phyloP scores from a whole-genome alignment of 257 asterid species.

The Nicotiana tabacum region DNA sequence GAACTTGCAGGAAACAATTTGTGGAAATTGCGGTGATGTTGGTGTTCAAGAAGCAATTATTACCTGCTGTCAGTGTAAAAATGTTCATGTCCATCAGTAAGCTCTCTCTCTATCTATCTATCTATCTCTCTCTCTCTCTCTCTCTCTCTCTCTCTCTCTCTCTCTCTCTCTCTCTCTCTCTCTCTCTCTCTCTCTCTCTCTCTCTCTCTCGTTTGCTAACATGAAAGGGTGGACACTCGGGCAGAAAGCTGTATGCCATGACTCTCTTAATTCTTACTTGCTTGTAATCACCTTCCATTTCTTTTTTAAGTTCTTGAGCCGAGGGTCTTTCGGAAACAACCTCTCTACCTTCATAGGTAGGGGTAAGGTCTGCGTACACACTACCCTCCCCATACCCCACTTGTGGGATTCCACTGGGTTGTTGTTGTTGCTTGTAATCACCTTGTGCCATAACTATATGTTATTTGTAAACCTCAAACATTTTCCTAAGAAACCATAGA shows the following conservation, averaged over 20 bases:
- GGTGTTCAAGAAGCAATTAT: conserved; percentile 38
- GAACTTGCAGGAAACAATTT: conserved; percentile 43
- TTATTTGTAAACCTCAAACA: background rate
- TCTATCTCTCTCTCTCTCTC: conserved; percentile 8
- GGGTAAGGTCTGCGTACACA: too few species aligned
- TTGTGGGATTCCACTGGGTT: too few species aligned
- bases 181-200: conserved; percentile 13
- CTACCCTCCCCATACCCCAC: too few species aligned
- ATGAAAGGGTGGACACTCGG: background rate
- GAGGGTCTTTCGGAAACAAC: too few species aligned
- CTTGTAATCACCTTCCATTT: background rate
- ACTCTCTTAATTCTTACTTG: background rate
- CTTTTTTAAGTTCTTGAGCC: too few species aligned
- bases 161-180: conserved; percentile 12
- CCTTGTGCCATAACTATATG: background rate
- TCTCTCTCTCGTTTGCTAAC: background rate
- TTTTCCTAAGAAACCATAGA: background rate
- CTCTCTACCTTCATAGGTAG: too few species aligned
- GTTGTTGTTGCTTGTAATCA: background rate
- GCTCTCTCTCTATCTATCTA: conserved; percentile 18
- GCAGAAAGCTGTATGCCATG: background rate
- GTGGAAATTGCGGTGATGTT: conserved; percentile 56
- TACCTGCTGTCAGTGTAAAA: conserved; percentile 51
- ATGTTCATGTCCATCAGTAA: conserved; percentile 49
- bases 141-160: conserved; percentile 13